Evolutionary conservation across 2,329 filamentous ascomycete genomes (phyloP).

Genomic region (Colletotrichum agaves): DNA sequence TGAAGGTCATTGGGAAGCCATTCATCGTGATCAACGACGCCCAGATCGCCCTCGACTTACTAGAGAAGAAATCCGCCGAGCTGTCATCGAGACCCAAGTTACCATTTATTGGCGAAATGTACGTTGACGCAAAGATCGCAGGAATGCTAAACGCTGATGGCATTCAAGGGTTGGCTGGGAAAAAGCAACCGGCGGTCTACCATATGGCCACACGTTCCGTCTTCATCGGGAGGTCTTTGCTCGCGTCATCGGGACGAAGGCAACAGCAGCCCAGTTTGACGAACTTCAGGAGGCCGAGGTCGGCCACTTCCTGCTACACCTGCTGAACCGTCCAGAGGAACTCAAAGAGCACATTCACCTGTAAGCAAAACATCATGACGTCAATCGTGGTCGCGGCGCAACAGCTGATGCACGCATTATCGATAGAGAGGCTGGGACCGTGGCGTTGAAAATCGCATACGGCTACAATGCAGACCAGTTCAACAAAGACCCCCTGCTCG

Average conservation of each 20-base stretch:
- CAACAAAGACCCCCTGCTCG: constrained; percentile 29
- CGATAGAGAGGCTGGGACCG: constrained; percentile 20
- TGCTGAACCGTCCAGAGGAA: constrained; percentile 50
- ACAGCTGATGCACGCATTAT: too few species aligned
- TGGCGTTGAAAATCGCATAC: constrained; percentile 35
- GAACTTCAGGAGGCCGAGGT: too few species aligned
- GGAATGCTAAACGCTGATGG: too few species aligned
- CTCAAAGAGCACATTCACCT: constrained; percentile 41
- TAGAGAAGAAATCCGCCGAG: constrained; percentile 48
- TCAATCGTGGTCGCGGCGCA: too few species aligned
- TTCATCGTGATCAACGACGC: constrained; percentile 53
- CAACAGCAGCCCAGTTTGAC: constrained; percentile 50
- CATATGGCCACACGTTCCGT: not conserved
- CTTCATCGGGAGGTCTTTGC: constrained; percentile 54
- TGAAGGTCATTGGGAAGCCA: constrained; percentile 52
- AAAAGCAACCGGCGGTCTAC: not conserved
- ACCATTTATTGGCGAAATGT: constrained; percentile 51
- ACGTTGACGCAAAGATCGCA: too few species aligned
- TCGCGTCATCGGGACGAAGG: constrained; percentile 55
- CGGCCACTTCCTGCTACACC: constrained; percentile 52
- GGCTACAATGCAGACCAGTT: constrained; percentile 34
- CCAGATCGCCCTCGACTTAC: constrained; percentile 48
- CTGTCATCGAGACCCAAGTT: constrained; percentile 48
- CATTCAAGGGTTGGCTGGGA: not conserved
- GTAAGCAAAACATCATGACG: too few species aligned